A percentile compares a stretch with the other conserved stretches of the same genome.
Evolutionary conservation across 371 early-diverging fungal genomes (phyloP).

Genomic region (Mortierella polycephala): DNA sequence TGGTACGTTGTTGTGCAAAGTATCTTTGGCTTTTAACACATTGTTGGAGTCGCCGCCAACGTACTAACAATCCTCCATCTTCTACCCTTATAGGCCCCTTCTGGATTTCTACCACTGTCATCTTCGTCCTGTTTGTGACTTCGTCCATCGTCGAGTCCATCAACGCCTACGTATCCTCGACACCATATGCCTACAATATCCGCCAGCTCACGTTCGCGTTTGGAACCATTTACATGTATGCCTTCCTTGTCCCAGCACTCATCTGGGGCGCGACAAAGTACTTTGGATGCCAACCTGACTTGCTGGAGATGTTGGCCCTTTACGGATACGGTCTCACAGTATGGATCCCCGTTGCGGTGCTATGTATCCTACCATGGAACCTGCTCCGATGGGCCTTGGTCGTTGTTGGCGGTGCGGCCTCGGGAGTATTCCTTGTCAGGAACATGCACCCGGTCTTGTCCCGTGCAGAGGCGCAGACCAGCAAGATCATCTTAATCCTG

Average conservation of each 20-base stretch:
- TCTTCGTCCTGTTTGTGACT: conserved; percentile 91
- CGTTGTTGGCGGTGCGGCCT: conserved; percentile 11
- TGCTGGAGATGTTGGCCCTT: conserved; percentile 85
- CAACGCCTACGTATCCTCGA: conserved; percentile 69
- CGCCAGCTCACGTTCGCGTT: conserved; percentile 83
- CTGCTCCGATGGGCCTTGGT: conserved; percentile 33
- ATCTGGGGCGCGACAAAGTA: conserved; percentile 89
- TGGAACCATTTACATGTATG: conserved; percentile 84
- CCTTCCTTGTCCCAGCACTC: conserved; percentile 73
- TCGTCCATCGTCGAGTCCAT: conserved; percentile 89
- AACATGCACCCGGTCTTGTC: conserved; percentile 74
- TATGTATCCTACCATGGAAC: conserved; percentile 31
- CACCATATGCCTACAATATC: conserved; percentile 79
- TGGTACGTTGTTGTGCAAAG: conserved; percentile 56
- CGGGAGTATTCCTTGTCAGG: conserved; percentile 45
- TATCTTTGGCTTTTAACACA: not conserved
- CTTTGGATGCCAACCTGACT: conserved; percentile 80
- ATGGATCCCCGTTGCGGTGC: conserved; percentile 93
- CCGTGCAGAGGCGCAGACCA: conserved; percentile 69
- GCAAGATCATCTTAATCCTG: conserved; percentile 72
- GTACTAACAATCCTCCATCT: not conserved
- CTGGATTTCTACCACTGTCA: conserved; percentile 95
- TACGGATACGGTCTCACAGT: conserved; percentile 93
- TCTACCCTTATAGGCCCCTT: conserved; percentile 77
- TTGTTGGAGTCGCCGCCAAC: not conserved